phyloP scores from a whole-genome alignment of 306 rosid species.

The Dryas octopetala region DNA sequence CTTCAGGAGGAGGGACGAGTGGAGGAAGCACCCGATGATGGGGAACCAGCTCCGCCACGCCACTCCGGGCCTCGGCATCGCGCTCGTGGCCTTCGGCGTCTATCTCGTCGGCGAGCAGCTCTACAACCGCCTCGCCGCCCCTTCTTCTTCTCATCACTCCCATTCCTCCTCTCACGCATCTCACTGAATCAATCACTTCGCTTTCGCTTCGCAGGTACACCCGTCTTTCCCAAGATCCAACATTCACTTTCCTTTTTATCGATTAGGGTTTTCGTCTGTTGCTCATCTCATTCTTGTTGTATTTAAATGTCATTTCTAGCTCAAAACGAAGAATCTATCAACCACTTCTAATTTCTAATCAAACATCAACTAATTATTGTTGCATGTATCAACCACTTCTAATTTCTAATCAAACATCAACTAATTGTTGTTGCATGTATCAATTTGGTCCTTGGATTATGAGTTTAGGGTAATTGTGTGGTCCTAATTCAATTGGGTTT shows the following conservation, averaged over 20 bases:
- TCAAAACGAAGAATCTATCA: not conserved
- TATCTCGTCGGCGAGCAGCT: slow-evolving; percentile 86
- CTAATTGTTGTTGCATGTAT: not conserved
- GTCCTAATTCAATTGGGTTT: not conserved
- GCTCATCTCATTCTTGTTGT: no score
- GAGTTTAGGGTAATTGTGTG: not conserved
- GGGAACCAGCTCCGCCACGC: slow-evolving; percentile 83
- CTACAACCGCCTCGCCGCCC: slow-evolving; percentile 49
- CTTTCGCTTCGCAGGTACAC: not conserved
- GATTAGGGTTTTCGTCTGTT: not conserved
- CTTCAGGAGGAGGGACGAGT: slow-evolving; percentile 84
- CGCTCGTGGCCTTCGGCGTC: slow-evolving; percentile 83
- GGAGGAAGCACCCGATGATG: slow-evolving; percentile 97
- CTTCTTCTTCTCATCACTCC: slow-evolving; percentile 34
- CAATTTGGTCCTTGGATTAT: not conserved
- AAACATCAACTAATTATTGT: not conserved
- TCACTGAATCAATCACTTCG: not conserved
- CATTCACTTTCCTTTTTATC: not conserved
- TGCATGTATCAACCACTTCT: not conserved
- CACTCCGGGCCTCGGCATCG: slow-evolving; percentile 89
- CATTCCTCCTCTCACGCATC: slow-evolving; percentile 28
- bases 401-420: not conserved
- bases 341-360: not conserved
- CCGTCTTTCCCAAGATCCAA: not conserved
- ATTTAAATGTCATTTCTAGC: not conserved